Evolutionary conservation across 2,329 filamentous ascomycete species (phyloP), one percentile per base, ranked within the genome.

Genomic region (Cordyceps fumosorosea): DNA sequence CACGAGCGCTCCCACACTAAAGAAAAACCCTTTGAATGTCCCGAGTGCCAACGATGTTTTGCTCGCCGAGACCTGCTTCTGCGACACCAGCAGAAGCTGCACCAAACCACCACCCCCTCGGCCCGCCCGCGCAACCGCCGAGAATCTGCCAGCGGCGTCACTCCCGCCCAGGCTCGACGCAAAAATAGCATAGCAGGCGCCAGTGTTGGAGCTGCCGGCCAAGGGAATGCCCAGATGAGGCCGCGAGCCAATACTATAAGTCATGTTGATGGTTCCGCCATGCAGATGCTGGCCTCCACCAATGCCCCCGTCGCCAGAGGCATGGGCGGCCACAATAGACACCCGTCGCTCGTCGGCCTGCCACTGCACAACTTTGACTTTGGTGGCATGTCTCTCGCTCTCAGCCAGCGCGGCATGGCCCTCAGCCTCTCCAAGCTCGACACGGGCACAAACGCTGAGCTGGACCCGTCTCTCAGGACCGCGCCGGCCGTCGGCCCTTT

Each of bases 11-110:
- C 64, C n/a, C 64, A 65, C 50, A 65, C 64, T 73, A 97, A 99
- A 75, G 93, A 99, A 78, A 99, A 99, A 80, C 95, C 95, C 1
- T 99, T 99, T 70, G 92, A 97, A 76, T 99, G 95, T 71, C 91
- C 91, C 32, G 91, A 98, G 75, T 99, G 95, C 76, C 84, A 91
- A 44, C 81, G 95, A 77, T 98, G 95, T 78, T 99, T 99, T 76
- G 95, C 95, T 64, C 87, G 95, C 64, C 87, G 95, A 67, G 95
- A 99, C 75, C 78, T 99, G 67, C 83, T 99, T 61, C 80, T 99
- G 67, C 87, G 95, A 64, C 95, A 99, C 77, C 95, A 99, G 81
- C 95, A 99, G 81, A 99, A 99, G 81, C 84, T 99, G 54, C 95
- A 99, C 74, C 91, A 96, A 82, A 91, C 91, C 29, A 90, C 91